Evolutionary conservation across 2,329 filamentous ascomycete genomes (phyloP).

Genomic region (Phaeosphaeria sp.): DNA sequence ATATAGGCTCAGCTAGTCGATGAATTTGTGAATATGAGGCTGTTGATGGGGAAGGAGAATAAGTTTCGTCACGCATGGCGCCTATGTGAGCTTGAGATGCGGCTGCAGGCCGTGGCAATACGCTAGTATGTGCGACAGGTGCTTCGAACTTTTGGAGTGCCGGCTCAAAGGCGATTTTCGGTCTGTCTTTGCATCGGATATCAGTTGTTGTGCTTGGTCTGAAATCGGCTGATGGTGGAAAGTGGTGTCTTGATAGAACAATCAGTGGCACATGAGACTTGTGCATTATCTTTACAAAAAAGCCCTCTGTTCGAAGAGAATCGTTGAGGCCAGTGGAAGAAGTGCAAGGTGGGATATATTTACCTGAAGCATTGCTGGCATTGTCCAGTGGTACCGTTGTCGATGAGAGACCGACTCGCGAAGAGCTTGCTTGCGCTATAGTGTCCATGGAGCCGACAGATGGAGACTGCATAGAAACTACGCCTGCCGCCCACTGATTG

Average conservation of each 20-base stretch:
- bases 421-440: slow-evolving; percentile 10
- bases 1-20: slow-evolving; percentile 55
- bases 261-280: slow-evolving; percentile 8
- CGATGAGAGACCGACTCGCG: slow-evolving; percentile 14
- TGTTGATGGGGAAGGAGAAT: slow-evolving; percentile 8
- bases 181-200: slow-evolving; percentile 14
- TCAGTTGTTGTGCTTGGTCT: slow-evolving; percentile 16
- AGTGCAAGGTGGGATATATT: slow-evolving; percentile 11
- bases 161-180: neutral
- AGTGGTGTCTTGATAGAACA: slow-evolving; percentile 9
- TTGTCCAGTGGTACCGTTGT: slow-evolving; percentile 7
- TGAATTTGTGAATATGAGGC: slow-evolving; percentile 35
- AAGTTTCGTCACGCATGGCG: neutral
- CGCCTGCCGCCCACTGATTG: slow-evolving; percentile 29
- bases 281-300: neutral
- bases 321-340: neutral
- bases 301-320: neutral
- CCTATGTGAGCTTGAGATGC: neutral
- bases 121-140: neutral
- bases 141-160: neutral
- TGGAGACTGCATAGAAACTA: slow-evolving; percentile 16
- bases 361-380: slow-evolving; percentile 21
- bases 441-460: slow-evolving; percentile 2
- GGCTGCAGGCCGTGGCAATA: neutral
- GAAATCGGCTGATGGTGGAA: neutral